A percentile compares a stretch with the other conserved stretches of the same genome.
phyloP scores from a whole-genome alignment of 1,284 basidiomycete species.

The Melanopsichium pennsylvanicum region DNA sequence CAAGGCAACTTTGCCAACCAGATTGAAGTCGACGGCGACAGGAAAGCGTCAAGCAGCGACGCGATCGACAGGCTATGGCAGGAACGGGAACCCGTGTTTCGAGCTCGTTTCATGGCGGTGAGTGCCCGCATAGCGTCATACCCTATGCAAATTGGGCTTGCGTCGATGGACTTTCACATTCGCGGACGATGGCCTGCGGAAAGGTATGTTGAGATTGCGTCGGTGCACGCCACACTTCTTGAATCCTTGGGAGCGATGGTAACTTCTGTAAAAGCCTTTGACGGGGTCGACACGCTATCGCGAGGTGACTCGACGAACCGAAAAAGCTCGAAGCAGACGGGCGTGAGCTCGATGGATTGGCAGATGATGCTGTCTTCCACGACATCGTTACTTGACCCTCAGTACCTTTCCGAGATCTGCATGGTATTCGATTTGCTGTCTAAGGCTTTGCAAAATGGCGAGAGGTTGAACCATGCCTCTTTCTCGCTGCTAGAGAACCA shows the following conservation, averaged over 20 bases:
- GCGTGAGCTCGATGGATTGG: conserved; percentile 22
- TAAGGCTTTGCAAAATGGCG: conserved; percentile 41
- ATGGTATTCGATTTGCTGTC: conserved; percentile 44
- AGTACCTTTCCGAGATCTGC: conserved; percentile 45
- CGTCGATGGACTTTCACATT: conserved; percentile 63
- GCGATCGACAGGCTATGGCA: conserved; percentile 15
- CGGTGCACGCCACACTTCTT: conserved; percentile 47
- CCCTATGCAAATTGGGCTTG: conserved; percentile 70
- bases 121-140: conserved; percentile 66
- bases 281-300: conserved; percentile 5
- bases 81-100: conserved; percentile 35
- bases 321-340: neutral
- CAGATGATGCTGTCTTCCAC: conserved; percentile 36
- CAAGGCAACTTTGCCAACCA: conserved; percentile 66
- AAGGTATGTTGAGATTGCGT: conserved; percentile 69
- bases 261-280: conserved; percentile 22
- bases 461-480: conserved; percentile 34
- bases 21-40: conserved; percentile 67
- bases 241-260: conserved; percentile 46
- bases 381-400: conserved; percentile 50
- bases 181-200: conserved; percentile 71
- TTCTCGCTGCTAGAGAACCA: conserved; percentile 41
- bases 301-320: conserved; percentile 1
- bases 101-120: conserved; percentile 67
- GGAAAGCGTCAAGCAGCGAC: conserved; percentile 38